These are phyloP conservation scores for Daldinia caldariorum DNA, from an alignment of 495 filamentous ascomycete species.

Conservation along the genomic window DNA sequence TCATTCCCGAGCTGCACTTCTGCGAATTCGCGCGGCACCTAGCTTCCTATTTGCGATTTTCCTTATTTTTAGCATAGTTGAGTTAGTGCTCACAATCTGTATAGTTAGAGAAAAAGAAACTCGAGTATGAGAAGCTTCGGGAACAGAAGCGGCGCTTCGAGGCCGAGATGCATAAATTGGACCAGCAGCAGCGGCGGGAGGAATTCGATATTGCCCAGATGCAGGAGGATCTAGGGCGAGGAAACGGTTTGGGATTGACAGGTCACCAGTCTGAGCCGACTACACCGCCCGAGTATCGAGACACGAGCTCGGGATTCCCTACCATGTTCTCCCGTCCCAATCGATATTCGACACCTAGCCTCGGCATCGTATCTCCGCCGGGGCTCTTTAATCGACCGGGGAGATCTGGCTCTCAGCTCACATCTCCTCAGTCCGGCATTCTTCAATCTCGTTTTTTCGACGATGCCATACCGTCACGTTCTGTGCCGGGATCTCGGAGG, in stretches of 20 bases:
- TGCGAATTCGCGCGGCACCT: slow-evolving; percentile 9
- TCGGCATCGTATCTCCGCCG: slow-evolving; percentile 79
- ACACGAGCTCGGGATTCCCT: slow-evolving; percentile 71
- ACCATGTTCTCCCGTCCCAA: slow-evolving; percentile 78
- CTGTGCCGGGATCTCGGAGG: slow-evolving; percentile 85
- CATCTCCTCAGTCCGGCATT: slow-evolving; percentile 66
- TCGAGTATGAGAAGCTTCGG: slow-evolving; percentile 84
- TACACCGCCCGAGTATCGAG: slow-evolving; percentile 93
- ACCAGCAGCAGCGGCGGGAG: slow-evolving; percentile 80
- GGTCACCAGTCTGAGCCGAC: slow-evolving; percentile 92
- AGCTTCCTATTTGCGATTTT: slow-evolving; percentile 20
- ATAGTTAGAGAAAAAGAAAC: slow-evolving; percentile 91
- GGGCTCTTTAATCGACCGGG: slow-evolving; percentile 77
- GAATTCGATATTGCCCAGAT: slow-evolving; percentile 85
- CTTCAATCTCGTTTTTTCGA: slow-evolving; percentile 61
- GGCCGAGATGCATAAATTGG: slow-evolving; percentile 85
- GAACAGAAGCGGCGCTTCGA: slow-evolving; percentile 87
- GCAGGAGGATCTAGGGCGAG: slow-evolving; percentile 74
- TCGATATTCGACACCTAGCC: slow-evolving; percentile 82
- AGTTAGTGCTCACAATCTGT: slow-evolving; percentile 42
- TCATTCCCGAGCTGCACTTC: slow-evolving; percentile 19
- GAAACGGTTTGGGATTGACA: slow-evolving; percentile 48
- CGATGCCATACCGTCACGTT: slow-evolving; percentile 75
- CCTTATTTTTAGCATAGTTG: slow-evolving; percentile 11
- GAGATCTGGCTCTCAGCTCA: slow-evolving; percentile 76